These are phyloP conservation scores for Somion occarium DNA, from an alignment of 1,284 basidiomycete species.

Conservation along the genomic window DNA sequence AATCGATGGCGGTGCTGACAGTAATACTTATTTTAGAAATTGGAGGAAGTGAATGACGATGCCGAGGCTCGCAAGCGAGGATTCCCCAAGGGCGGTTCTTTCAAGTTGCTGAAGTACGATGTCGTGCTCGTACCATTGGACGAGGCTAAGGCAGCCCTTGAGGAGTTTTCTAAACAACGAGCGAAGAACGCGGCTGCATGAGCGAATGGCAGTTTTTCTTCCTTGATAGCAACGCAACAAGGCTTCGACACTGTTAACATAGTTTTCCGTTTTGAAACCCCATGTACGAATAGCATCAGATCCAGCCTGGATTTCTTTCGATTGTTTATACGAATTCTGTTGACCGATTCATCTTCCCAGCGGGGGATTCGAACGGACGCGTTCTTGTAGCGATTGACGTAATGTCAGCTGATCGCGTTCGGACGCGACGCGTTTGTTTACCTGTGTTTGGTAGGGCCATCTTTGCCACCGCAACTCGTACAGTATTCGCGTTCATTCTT, in stretches of 20 bases:
- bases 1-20: constrained; percentile 6
- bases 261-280: no score
- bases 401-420: not conserved
- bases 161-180: constrained; percentile 22
- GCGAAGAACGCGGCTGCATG: constrained; percentile 19
- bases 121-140: constrained; percentile 56
- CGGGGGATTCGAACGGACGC: no score
- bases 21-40: constrained; percentile 30
- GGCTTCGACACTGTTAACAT: no score
- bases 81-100: constrained; percentile 54
- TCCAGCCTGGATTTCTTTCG: no score
- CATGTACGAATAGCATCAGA: no score
- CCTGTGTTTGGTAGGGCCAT: not conserved
- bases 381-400: no score
- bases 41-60: constrained; percentile 47
- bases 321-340: no score
- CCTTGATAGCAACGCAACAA: no score
- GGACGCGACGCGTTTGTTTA: not conserved
- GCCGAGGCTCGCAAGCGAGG: constrained; percentile 53
- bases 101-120: constrained; percentile 58
- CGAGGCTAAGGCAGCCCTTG: constrained; percentile 34
- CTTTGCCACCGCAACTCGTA: no score
- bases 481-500: no score
- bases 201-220: no score
- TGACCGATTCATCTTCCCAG: no score